A percentile compares a stretch with the other conserved stretches of the same genome.
Evolutionary conservation across 495 filamentous ascomycete genomes (phyloP).

Genomic region (Glarea lozoyensis): DNA sequence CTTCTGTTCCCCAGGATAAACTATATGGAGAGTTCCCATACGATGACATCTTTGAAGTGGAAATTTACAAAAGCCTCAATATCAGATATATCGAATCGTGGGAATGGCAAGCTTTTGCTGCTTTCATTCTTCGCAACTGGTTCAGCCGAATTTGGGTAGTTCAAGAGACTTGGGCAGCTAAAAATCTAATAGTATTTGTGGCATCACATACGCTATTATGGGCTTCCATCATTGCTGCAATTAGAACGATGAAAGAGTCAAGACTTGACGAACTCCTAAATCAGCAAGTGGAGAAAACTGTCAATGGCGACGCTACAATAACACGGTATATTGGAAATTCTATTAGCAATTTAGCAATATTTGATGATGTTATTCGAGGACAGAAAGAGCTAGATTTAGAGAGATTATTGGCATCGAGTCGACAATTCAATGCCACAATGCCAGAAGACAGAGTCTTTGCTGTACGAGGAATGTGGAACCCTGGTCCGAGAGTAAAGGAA

Average conservation of each 20-base stretch:
- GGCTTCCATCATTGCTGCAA: neutral
- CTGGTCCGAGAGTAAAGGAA: neutral
- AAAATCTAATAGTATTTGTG: conserved; percentile 3
- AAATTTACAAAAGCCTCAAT: neutral
- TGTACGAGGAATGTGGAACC: conserved; percentile 10
- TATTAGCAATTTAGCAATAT: conserved; percentile 12
- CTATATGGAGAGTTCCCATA: neutral
- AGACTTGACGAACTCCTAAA: conserved; percentile 3
- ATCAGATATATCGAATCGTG: neutral
- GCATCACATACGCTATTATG: neutral
- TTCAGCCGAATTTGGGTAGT: conserved; percentile 14
- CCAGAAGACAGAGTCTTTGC: conserved; percentile 11
- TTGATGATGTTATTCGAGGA: conserved; percentile 2
- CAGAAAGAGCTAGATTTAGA: neutral
- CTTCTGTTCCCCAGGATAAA: neutral
- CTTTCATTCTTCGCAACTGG: conserved; percentile 9
- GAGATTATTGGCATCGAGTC: conserved; percentile 9
- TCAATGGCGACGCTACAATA: too few species aligned
- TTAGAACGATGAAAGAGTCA: conserved; percentile 8
- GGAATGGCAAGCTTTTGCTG: conserved; percentile 11
- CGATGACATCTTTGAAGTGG: neutral
- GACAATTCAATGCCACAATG: conserved; percentile 12
- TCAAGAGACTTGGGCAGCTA: conserved; percentile 13
- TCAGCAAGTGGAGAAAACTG: too few species aligned
- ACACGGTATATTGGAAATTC: conserved; percentile 9